Evolutionary conservation across 164 flowering plant species (phyloP), one percentile per base, ranked within the genome.

Genomic region (Cinnamomum micranthum): DNA sequence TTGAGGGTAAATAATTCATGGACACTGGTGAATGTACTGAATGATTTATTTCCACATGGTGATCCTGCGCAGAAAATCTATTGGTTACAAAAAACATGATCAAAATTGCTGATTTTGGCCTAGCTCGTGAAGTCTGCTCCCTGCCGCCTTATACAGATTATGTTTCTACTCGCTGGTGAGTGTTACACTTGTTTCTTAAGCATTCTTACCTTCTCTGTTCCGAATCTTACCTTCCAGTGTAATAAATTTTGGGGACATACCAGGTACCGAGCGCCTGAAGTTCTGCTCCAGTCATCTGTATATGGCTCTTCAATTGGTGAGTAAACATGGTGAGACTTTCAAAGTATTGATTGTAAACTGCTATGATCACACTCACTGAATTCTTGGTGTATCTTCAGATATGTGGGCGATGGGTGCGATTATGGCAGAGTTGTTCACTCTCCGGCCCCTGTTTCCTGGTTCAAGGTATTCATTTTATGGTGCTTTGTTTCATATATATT

Each of bases 321-420:
- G 98, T 83, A 27, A 20, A 24, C 35, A 24, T 2, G 2, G 10
- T 22, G 4, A 10, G 28, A 50, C 1, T 65, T 22, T 15, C 35
- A 50, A 60, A 14, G 52, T 23, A 10, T 28, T 25, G 22, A 17
- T 67, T 31, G 2, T 28, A 5, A 33, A 55, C 60, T 55, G n/a
- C 60, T 15, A 55, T 55, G 60, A 55, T 55, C 60, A 55, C 17
- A 14, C 20, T 3, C 19, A 35, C 67, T 23, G 31, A 19, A 33
- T 12, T 3, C 28, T 75, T 51, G 31, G 2, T 70, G 55, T 23
- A 3, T 22, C 23, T 78, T 20, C 83, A 95, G 99, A 95, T 82
- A 92, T 93, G 94, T 95, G 99, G 99, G 99, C 98, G 10, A 95
- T 95, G 99, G 99, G 99, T 70, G 99, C 98, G 63, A 95, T 93